Evolutionary conservation across 2,329 filamentous ascomycete species (phyloP), one percentile per base, ranked within the genome.

Genomic region (Paradendryphiella salina): DNA sequence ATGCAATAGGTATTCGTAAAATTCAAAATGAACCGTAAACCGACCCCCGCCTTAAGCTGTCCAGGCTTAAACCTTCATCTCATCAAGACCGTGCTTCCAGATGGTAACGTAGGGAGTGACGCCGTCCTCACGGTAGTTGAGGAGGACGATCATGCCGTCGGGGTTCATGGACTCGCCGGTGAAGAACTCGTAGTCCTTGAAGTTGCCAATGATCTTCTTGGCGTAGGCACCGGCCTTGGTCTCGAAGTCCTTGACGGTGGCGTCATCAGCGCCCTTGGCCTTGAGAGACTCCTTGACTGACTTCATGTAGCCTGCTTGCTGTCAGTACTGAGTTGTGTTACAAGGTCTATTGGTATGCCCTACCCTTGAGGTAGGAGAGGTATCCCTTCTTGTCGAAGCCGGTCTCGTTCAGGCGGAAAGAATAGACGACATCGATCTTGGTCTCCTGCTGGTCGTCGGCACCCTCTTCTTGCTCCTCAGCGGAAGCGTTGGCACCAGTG

Each of bases 81-180:
- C 87, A 66, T 79, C 81, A 61, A 97, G 78, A 72, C 93, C 94
- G 80, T 96, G 88, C 85, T 97, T 96, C 93, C 92, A 97, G 80
- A 95, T 79, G 64, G 85, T 88, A 69, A 96, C 82, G 74, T 83
- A 99, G 54, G 94, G 94, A 48, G 93, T 97, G 65, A 87, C 76
- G 76, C 94, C 94, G 69, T 97, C 94, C 76, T 96, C 92, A 69
- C 94, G 93, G 85, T 96, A 99, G 84, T 96, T 95, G 74, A 96
- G 88, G 64, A 96, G 89, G 62, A 92, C 82, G 68, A 96, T 82
- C 94, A 96, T 96, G 81, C 88, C 92, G 71, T 96, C 89, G 67
- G 88, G 86, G 78, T 95, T 85, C 90, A 96, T 95, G 67, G 85
- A 88, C 82, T 94, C 87, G 79, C 93, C 92, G 67, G 88, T 90